Evolutionary conservation across 202 grass and related monocot species (phyloP).

Genomic region (Saccharum hybrid): DNA sequence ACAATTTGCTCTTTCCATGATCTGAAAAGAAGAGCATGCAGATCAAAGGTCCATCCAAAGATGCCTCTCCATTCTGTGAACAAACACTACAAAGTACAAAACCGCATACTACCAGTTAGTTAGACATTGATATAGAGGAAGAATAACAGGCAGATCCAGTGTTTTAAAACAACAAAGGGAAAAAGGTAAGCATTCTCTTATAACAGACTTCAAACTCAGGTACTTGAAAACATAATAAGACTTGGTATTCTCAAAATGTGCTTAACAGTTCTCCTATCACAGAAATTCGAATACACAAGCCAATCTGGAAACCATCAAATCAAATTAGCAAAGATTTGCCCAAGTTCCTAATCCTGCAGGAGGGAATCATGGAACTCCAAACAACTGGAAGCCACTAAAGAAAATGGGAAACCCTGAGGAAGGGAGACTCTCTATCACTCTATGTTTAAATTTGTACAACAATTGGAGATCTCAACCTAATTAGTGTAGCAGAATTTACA

Average conservation of each 20-base stretch:
- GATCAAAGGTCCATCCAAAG: conserved; percentile 90
- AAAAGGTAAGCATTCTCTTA: neutral
- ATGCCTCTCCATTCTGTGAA: conserved; percentile 96
- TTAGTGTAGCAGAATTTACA: conserved; percentile 8
- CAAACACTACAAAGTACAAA: conserved; percentile 61
- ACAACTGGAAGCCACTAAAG: neutral
- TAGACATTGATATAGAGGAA: conserved; percentile 18
- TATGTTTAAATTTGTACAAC: conserved; percentile 4
- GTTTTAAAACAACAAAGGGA: neutral
- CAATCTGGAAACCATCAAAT: neutral
- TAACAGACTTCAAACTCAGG: conserved; percentile 12
- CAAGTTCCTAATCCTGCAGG: neutral
- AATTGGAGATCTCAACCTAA: conserved; percentile 13
- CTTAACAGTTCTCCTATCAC: neutral
- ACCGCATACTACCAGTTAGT: conserved; percentile 43
- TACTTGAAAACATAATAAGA: neutral
- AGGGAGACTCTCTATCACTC: neutral
- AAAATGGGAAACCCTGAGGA: neutral
- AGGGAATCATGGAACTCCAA: neutral
- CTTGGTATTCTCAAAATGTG: neutral
- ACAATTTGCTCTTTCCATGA: conserved; percentile 79
- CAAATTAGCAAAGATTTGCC: neutral
- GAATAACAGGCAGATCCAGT: neutral
- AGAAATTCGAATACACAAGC: neutral
- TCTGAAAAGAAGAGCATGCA: conserved; percentile 80